Base-by-base conservation (phyloP, 768 basidiomycete genomes). In the Lanmaoa rubissima region DNA sequence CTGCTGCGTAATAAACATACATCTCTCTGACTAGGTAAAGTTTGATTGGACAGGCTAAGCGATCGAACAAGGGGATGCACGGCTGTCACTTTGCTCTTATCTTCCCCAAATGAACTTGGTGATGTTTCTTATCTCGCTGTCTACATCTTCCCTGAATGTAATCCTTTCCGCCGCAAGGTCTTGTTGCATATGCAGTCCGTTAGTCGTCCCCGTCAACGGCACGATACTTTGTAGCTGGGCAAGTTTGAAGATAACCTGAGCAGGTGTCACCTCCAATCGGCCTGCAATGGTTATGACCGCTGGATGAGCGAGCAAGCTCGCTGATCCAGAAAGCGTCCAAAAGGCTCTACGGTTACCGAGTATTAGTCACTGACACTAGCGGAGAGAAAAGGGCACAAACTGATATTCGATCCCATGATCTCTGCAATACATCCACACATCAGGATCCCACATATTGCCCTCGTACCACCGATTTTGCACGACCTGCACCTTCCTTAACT, bases 401-500 rank as follows among this genome's bases (percentile, higher is more conserved):
- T 93, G 90, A 63, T 92, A 93, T 65, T 84, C 80, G 10, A 89
- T 85, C 12, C 72, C 81, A 48, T 86, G 75, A 52, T 78, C 72
- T 61, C 73, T 78, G 67, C 92, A 94, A 61, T 87, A 87, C 38
- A 73, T 72, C 60, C 84, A 77, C 5, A 92, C 85, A 1, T 78
- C 77, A 51, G 73, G 74, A 65, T 92, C 90, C 87, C 89, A 94
- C 5, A 72, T 76, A 57, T 92, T 94, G 6, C 83, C 85, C 67
- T 91, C 85, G 63, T 85, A 88, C 91, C 92, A 95, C 48, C 92
- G 75, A 69, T 92, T 90, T 69, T 92, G 92, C 16, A 94, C 88
- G 32, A 92, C 82, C 54, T 89, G 80, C 5, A 89, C 81, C 57
- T 81, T 78, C 52, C 84, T 75, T 61, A 79, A 74, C 17, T 77